phyloP scores from a whole-genome alignment of 176 grass and related monocot genomes.

The Melocanna baccifera region DNA sequence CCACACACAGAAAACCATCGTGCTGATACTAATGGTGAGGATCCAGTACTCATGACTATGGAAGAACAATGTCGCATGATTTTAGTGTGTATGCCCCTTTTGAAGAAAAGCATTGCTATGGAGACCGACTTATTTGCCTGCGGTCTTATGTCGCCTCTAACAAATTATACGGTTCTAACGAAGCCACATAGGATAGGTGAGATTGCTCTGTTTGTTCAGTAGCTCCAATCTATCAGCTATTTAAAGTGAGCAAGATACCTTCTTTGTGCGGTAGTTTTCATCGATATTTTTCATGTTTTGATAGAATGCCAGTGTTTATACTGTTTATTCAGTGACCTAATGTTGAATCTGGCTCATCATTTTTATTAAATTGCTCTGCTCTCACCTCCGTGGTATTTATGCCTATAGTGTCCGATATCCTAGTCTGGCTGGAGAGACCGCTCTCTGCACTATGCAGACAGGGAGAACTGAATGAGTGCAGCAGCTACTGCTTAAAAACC shows the following conservation, averaged over 20 bases:
- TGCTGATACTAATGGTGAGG: conserved; percentile 22
- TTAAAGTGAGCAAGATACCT: not conserved
- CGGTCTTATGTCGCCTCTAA: not conserved
- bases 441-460: not conserved
- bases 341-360: not conserved
- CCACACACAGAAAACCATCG: not conserved
- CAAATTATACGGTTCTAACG: not conserved
- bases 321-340: not conserved
- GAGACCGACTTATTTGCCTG: not conserved
- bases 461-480: not conserved
- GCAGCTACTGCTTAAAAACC: not conserved
- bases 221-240: not conserved
- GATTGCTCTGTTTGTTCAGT: not conserved
- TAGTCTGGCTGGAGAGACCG: not conserved
- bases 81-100: not conserved
- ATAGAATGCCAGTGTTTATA: not conserved
- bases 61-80: not conserved
- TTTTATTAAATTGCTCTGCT: not conserved
- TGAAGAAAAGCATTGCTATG: not conserved
- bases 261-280: not conserved
- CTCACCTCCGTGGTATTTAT: not conserved
- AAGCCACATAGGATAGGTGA: not conserved
- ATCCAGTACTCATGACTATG: not conserved
- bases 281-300: not conserved
- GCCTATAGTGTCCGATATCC: not conserved